Evolutionary conservation across 148 eudicot species (phyloP).

Genomic region (Drosera capensis): DNA sequence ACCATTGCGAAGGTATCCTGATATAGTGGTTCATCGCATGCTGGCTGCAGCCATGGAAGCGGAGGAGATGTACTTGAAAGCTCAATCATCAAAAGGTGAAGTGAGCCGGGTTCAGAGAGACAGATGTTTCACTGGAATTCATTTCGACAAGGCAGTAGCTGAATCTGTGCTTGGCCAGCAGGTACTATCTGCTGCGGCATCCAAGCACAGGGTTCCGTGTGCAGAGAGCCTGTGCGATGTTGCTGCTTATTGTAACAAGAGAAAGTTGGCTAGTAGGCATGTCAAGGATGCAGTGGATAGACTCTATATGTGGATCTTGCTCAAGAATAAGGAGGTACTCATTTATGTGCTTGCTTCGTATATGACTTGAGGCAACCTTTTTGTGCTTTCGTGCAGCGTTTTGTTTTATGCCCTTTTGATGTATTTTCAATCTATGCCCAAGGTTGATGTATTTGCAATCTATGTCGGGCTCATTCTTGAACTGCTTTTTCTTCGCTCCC

Average conservation of each 20-base stretch:
- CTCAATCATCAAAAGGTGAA: constrained; percentile 10
- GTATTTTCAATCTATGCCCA: too few relatives aligned
- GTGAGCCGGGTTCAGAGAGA: constrained; percentile 3
- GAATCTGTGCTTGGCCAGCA: constrained; percentile 36
- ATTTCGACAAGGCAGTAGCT: constrained; percentile 32
- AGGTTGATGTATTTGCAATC: too few relatives aligned
- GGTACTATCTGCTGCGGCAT: constrained; percentile 46
- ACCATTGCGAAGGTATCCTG: constrained; percentile 83
- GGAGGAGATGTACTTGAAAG: constrained; percentile 41
- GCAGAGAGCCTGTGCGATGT: constrained; percentile 39
- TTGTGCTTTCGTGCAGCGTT: not conserved
- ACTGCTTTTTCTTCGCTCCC: too few relatives aligned
- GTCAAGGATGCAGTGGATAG: constrained; percentile 76
- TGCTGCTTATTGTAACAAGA: constrained; percentile 64
- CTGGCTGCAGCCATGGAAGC: constrained; percentile 69
- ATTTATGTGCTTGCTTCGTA: not conserved
- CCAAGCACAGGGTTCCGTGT: constrained; percentile 39
- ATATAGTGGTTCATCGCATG: constrained; percentile 73
- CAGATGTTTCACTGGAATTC: constrained; percentile 52
- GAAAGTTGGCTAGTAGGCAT: constrained; percentile 54
- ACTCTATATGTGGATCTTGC: constrained; percentile 68
- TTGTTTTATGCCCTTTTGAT: not conserved
- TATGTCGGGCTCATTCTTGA: too few relatives aligned
- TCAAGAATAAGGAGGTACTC: constrained; percentile 65
- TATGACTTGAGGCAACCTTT: not conserved